These are phyloP conservation scores for Ophiocordyceps camponoti-leonardi DNA, from an alignment of 2,329 filamentous ascomycete genomes.

Conservation along the genomic window DNA sequence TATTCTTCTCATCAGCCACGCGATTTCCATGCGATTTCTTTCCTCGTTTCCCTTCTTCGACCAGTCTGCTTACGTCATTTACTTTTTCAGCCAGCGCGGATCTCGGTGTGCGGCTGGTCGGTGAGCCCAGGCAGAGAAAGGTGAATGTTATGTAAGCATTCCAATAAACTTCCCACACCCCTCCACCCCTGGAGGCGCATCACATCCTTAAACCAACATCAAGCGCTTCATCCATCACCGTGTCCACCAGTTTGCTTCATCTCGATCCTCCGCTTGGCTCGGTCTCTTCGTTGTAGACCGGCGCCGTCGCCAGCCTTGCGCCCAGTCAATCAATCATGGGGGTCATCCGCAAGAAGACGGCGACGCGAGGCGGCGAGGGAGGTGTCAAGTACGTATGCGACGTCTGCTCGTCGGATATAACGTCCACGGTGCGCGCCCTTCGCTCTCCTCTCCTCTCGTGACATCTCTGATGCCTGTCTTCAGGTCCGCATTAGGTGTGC, in stretches of 20 bases:
- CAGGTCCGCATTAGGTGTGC: conserved; percentile 93
- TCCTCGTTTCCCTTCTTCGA: background rate
- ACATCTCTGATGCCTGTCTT: background rate
- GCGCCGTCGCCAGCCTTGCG: background rate
- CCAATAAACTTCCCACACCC: too few species aligned
- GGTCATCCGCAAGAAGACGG: conserved; percentile 91
- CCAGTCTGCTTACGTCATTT: background rate
- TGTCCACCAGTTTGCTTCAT: background rate
- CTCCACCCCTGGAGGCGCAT: background rate
- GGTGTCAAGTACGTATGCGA: conserved; percentile 96
- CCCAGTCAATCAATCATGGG: conserved; percentile 46
- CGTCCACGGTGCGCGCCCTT: conserved; percentile 59
- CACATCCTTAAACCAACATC: background rate
- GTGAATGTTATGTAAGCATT: too few species aligned
- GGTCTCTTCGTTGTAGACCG: too few species aligned
- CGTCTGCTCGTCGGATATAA: conserved; percentile 91
- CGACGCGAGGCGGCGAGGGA: conserved; percentile 67
- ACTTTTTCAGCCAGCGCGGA: too few species aligned
- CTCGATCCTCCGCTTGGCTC: background rate
- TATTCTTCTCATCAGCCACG: background rate
- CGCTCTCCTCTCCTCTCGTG: background rate
- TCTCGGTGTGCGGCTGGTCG: too few species aligned
- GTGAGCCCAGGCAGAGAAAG: too few species aligned
- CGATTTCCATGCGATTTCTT: background rate
- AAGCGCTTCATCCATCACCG: background rate